Conservation (phyloP, 495 filamentous ascomycete species). For the Penicillium arizonense region DNA sequence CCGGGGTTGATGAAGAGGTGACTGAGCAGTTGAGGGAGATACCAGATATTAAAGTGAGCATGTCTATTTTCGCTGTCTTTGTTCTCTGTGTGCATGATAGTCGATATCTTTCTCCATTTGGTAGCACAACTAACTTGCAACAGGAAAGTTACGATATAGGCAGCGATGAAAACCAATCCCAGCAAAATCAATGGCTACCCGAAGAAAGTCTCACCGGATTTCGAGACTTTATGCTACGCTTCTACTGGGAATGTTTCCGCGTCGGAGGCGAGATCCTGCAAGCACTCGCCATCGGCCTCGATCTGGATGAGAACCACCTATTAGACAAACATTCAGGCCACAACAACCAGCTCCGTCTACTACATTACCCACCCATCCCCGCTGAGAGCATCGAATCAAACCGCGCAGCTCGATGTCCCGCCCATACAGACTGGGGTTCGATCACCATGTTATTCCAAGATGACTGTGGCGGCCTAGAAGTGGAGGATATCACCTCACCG, state of each 20-base stretch:
- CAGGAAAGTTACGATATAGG: slow-evolving; percentile 70
- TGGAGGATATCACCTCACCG: slow-evolving; percentile 51
- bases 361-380: slow-evolving; percentile 64
- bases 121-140: neutral
- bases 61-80: neutral
- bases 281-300: slow-evolving; percentile 53
- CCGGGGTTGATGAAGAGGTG: slow-evolving; percentile 36
- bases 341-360: slow-evolving; percentile 61
- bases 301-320: slow-evolving; percentile 49
- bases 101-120: neutral
- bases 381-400: slow-evolving; percentile 43
- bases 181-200: slow-evolving; percentile 67
- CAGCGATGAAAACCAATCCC: slow-evolving; percentile 49
- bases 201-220: slow-evolving; percentile 59
- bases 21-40: slow-evolving; percentile 31
- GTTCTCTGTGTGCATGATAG: neutral
- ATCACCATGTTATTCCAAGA: slow-evolving; percentile 54
- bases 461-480: slow-evolving; percentile 51
- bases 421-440: slow-evolving; percentile 52
- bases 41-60: slow-evolving; percentile 36
- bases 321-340: slow-evolving; percentile 52
- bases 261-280: slow-evolving; percentile 46
- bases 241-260: slow-evolving; percentile 54
- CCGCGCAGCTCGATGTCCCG: slow-evolving; percentile 50
- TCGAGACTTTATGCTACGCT: slow-evolving; percentile 53